These are phyloP conservation scores for Fusarium verrucosum DNA, from an alignment of 2,329 filamentous ascomycete genomes.

Conservation along the genomic window DNA sequence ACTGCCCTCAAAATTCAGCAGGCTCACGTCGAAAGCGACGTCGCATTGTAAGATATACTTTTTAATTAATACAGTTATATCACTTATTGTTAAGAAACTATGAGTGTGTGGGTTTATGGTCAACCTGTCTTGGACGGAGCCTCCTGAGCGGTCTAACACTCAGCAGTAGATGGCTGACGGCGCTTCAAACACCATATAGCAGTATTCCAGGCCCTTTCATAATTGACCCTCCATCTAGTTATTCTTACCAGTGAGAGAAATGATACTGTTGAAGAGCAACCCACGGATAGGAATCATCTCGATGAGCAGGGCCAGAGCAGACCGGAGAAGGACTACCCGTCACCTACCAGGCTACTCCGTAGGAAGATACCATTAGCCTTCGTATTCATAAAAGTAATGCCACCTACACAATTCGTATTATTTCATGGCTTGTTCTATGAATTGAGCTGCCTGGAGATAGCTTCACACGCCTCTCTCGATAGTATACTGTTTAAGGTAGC, in stretches of 20 bases:
- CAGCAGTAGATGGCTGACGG: not conserved
- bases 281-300: not conserved
- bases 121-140: not conserved
- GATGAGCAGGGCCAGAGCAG: not conserved
- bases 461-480: not conserved
- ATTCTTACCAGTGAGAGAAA: not conserved
- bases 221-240: not conserved
- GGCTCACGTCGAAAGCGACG: rapidly evolving
- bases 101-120: not conserved
- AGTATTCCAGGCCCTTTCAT: not conserved
- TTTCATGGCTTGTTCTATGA: not conserved
- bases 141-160: not conserved
- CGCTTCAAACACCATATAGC: not conserved
- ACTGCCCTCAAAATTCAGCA: rapidly evolving
- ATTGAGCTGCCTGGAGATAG: not conserved
- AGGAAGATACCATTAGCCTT: not conserved
- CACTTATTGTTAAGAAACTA: too few relatives aligned
- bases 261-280: not conserved
- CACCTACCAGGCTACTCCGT: not conserved
- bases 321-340: not conserved
- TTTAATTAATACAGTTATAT: rapidly evolving
- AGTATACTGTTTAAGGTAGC: not conserved
- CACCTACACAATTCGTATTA: not conserved
- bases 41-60: rapidly evolving
- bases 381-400: not conserved